Percentiles rank a stretch among this genome's conserved stretches.
Evolutionary conservation across 345 rosid species (phyloP).

Genomic region (Camelina laxa): DNA sequence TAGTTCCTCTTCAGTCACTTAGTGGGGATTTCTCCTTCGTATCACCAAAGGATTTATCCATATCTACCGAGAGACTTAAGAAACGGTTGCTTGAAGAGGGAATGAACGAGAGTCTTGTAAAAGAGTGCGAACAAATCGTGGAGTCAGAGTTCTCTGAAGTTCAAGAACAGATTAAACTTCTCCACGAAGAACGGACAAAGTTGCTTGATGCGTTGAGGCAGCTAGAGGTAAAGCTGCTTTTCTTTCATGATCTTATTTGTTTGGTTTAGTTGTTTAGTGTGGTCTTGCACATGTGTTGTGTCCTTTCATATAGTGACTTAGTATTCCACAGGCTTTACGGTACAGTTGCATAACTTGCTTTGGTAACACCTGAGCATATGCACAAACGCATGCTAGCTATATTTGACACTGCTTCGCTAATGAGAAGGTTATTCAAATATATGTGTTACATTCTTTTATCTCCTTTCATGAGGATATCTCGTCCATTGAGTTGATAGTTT

Average conservation of each 20-base stretch:
- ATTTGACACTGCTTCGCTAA: not conserved
- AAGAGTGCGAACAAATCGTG: constrained; percentile 88
- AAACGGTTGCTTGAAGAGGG: constrained; percentile 75
- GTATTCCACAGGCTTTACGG: not conserved
- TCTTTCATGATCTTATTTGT: constrained; percentile 4
- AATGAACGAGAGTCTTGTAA: constrained; percentile 64
- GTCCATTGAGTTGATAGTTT: constrained; percentile 13
- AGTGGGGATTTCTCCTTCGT: constrained; percentile 58
- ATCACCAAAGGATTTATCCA: constrained; percentile 60
- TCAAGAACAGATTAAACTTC: constrained; percentile 68
- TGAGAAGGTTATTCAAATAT: not conserved
- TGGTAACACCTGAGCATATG: constrained; percentile 9
- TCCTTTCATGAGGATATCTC: not conserved
- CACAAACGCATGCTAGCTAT: constrained; percentile 6
- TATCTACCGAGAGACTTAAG: constrained; percentile 77
- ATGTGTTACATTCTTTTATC: constrained; percentile 3
- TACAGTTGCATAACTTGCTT: not conserved
- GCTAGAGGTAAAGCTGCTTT: constrained; percentile 65
- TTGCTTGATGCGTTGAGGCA: constrained; percentile 78
- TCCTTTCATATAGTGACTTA: not conserved
- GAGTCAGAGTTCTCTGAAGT: constrained; percentile 76
- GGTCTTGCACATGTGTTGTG: not conserved
- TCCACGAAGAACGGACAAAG: constrained; percentile 73
- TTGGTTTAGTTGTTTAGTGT: constrained; percentile 16
- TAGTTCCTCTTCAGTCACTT: constrained; percentile 64